A percentile compares a stretch with the other conserved stretches of the same genome.
Evolutionary conservation across 805 yeast species (phyloP).

Genomic region (Yamadazyma philogaea): DNA sequence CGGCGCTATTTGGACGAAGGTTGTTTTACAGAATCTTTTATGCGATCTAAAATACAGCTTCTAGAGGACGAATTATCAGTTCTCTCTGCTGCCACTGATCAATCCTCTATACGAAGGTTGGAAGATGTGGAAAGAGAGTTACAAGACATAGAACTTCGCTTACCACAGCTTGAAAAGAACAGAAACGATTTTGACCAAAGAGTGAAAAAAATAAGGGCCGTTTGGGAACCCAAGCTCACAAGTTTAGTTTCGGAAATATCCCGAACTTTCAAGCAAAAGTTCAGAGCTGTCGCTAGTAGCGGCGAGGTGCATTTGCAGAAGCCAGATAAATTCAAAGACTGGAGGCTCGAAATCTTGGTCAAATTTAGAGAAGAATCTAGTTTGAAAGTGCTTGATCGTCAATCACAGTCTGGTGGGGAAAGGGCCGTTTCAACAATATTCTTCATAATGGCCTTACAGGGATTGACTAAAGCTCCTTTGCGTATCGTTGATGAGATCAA

Average conservation of each 20-base stretch:
- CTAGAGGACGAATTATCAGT: conserved; percentile 46
- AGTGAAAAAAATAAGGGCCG: conserved; percentile 36
- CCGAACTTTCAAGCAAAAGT: conserved; percentile 59
- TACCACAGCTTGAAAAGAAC: conserved; percentile 35
- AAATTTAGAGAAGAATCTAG: conserved; percentile 77
- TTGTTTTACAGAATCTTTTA: conserved; percentile 35
- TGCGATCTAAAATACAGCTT: conserved; percentile 40
- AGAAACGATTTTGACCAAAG: conserved; percentile 27
- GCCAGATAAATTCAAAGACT: conserved; percentile 56
- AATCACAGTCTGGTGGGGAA: conserved; percentile 96
- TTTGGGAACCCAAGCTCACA: conserved; percentile 65
- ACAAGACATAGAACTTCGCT: conserved; percentile 27
- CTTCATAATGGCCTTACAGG: conserved; percentile 87
- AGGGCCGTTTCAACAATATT: conserved; percentile 92
- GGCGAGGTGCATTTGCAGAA: conserved; percentile 72
- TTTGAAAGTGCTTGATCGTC: conserved; percentile 72
- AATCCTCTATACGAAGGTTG: conserved; percentile 38
- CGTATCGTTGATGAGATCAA: conserved; percentile 96
- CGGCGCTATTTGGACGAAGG: conserved; percentile 29
- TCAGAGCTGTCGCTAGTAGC: conserved; percentile 75
- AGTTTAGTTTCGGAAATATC: conserved; percentile 56
- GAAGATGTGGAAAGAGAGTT: conserved; percentile 34
- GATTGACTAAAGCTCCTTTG: conserved; percentile 83
- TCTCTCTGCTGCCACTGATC: conserved; percentile 33
- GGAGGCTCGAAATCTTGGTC: conserved; percentile 83